phyloP scores from a whole-genome alignment of 192 early-diverging fungal species.

The Coemansia sp. region DNA sequence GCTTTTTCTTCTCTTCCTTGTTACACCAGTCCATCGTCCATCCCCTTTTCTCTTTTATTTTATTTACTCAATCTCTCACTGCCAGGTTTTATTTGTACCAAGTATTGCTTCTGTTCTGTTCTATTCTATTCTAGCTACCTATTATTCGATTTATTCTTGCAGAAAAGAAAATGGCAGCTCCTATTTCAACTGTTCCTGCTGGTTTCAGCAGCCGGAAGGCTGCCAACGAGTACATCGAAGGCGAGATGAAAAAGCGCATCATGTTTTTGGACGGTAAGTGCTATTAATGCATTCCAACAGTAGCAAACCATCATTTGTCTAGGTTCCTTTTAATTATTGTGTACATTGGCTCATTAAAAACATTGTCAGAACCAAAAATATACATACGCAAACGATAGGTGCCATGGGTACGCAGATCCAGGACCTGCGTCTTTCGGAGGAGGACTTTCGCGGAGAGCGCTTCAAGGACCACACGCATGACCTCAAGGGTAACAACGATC shows the following conservation, averaged over 20 bases:
- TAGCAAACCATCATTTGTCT: no score
- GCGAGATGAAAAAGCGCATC: conserved; percentile 79
- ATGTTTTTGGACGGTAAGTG: conserved; percentile 89
- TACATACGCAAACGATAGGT: conserved; percentile 19
- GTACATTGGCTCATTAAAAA: no score
- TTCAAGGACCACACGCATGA: conserved; percentile 85
- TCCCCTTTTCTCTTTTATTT: not conserved
- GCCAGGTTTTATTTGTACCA: conserved; percentile 1
- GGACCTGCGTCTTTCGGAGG: conserved; percentile 74
- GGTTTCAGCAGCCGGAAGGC: conserved; percentile 49
- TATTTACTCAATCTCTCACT: no score
- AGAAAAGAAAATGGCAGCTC: conserved; percentile 16
- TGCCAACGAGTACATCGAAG: conserved; percentile 66
- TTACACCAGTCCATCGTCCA: not conserved
- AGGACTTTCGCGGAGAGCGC: conserved; percentile 80
- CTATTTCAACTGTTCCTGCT: conserved; percentile 36
- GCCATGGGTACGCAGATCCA: conserved; percentile 97
- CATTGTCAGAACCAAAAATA: no score
- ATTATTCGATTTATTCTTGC: not conserved
- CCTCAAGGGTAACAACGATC: conserved; percentile 94
- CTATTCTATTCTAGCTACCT: not conserved
- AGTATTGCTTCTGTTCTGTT: not conserved
- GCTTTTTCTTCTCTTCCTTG: not conserved
- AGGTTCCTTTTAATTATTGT: no score
- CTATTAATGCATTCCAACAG: not conserved